These are phyloP conservation scores for Cairneyella variabilis DNA, from an alignment of 495 filamentous ascomycete genomes.

Conservation along the genomic window DNA sequence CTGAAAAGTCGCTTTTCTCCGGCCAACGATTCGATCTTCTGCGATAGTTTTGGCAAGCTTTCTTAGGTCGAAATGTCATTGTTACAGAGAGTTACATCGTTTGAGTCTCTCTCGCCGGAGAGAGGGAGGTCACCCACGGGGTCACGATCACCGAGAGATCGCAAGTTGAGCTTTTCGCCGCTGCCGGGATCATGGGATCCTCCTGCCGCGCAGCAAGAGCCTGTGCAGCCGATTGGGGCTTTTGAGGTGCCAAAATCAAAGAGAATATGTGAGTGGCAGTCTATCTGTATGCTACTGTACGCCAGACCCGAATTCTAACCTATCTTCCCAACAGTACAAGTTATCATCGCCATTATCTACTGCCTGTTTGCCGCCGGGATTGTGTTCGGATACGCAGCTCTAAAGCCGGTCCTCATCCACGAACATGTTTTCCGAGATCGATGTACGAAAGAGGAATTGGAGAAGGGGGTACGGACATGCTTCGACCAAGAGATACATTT, in stretches of 20 bases:
- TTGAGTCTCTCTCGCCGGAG: slow-evolving; percentile 44
- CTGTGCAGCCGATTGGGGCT: slow-evolving; percentile 53
- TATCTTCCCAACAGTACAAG: slow-evolving; percentile 45
- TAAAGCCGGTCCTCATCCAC: slow-evolving; percentile 75
- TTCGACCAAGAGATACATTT: slow-evolving; percentile 75
- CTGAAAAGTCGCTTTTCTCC: no score
- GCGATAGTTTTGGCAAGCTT: no score
- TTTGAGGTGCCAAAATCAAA: slow-evolving; percentile 65
- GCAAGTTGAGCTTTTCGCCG: slow-evolving; percentile 51
- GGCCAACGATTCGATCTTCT: no score
- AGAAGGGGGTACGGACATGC: slow-evolving; percentile 60
- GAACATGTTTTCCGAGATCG: slow-evolving; percentile 69
- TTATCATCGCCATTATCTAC: slow-evolving; percentile 65
- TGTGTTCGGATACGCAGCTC: slow-evolving; percentile 80
- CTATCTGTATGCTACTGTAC: background rate
- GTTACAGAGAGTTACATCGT: slow-evolving; percentile 41
- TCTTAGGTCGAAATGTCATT: slow-evolving; percentile 43
- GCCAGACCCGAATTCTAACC: background rate
- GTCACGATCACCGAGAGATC: slow-evolving; percentile 31
- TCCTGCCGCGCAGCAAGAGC: slow-evolving; percentile 21
- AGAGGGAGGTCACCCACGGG: slow-evolving; percentile 32
- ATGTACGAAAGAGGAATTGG: slow-evolving; percentile 57
- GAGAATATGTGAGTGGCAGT: slow-evolving; percentile 52
- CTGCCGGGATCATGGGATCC: slow-evolving; percentile 47
- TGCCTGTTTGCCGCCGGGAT: slow-evolving; percentile 78